Percentiles rank a stretch among this genome's conserved stretches.
Evolutionary conservation across 257 asterid species (phyloP).

Genomic region (Solanum habrochaites): DNA sequence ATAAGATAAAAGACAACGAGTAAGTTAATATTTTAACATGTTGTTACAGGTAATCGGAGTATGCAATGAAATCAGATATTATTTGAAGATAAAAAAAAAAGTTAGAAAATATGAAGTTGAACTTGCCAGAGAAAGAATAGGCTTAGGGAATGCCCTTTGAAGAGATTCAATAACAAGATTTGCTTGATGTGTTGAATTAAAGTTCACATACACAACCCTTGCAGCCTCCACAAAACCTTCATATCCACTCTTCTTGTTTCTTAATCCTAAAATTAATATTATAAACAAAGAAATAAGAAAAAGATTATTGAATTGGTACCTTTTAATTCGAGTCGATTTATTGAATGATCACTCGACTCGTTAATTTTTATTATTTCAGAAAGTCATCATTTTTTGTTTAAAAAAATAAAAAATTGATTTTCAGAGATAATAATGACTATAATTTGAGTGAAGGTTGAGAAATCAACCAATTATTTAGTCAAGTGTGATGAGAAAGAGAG

Average conservation of each 20-base stretch:
- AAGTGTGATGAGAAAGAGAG: not conserved
- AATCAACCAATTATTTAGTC: not conserved
- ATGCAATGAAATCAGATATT: not conserved
- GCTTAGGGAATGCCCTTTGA: conserved; percentile 48
- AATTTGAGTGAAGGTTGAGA: not conserved
- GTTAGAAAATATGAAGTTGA: not conserved
- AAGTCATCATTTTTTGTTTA: no score
- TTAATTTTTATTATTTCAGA: no score
- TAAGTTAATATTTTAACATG: not conserved
- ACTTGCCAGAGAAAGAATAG: conserved; percentile 64
- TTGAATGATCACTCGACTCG: fast-evolving
- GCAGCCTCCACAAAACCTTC: conserved; percentile 74
- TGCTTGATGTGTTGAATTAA: conserved; percentile 31
- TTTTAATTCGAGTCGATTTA: no score
- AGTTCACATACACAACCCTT: conserved; percentile 30
- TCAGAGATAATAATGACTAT: no score
- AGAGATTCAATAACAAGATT: conserved; percentile 39
- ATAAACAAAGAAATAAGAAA: not conserved
- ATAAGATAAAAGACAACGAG: not conserved
- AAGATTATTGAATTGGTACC: not conserved
- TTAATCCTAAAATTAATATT: conserved; percentile 26
- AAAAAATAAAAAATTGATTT: no score
- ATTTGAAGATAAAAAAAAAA: not conserved
- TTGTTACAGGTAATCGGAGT: not conserved
- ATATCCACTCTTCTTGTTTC: conserved; percentile 40